phyloP scores from a whole-genome alignment of 495 filamentous ascomycete species.

The Cercophora scortea region DNA sequence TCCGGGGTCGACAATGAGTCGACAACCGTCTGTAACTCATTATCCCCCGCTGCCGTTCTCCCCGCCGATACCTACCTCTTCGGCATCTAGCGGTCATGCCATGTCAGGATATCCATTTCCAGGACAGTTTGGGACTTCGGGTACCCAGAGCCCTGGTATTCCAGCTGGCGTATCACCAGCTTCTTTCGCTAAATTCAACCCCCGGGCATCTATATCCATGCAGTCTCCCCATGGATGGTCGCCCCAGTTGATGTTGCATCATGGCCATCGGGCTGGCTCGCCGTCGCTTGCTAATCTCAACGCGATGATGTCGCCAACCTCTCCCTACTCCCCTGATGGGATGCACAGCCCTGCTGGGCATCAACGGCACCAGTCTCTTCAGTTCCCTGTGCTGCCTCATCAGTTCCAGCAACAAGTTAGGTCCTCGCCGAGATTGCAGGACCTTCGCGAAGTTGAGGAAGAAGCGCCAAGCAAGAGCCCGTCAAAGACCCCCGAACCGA shows the following conservation, averaged over 20 bases:
- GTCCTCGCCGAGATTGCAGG: conserved; percentile 48
- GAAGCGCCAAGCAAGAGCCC: conserved; percentile 38
- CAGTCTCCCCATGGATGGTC: conserved; percentile 45
- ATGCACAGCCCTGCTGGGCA: conserved; percentile 38
- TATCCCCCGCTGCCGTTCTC: conserved; percentile 62
- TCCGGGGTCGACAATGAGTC: conserved; percentile 44
- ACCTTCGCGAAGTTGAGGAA: conserved; percentile 47
- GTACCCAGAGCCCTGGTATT: conserved; percentile 50
- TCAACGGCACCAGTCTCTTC: conserved; percentile 51
- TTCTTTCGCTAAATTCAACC: conserved; percentile 50
- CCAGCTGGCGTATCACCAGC: conserved; percentile 45
- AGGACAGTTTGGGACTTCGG: conserved; percentile 45
- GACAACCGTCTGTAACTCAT: conserved; percentile 52
- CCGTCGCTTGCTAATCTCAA: conserved; percentile 44
- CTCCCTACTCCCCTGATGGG: conserved; percentile 44
- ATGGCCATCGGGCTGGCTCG: conserved; percentile 48
- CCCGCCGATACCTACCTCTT: conserved; percentile 59
- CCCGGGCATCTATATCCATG: conserved; percentile 48
- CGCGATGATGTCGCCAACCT: conserved; percentile 42
- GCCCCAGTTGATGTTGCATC: conserved; percentile 45
- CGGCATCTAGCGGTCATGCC: conserved; percentile 54
- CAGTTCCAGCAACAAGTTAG: conserved; percentile 43
- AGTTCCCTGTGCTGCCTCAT: conserved; percentile 47
- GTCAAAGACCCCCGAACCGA: conserved; percentile 40
- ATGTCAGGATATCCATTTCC: conserved; percentile 53